Percentiles rank a stretch among this genome's conserved stretches.
Conservation (phyloP, 2,329 filamentous ascomycete genomes). For the Stagonosporopsis rhizophila region DNA sequence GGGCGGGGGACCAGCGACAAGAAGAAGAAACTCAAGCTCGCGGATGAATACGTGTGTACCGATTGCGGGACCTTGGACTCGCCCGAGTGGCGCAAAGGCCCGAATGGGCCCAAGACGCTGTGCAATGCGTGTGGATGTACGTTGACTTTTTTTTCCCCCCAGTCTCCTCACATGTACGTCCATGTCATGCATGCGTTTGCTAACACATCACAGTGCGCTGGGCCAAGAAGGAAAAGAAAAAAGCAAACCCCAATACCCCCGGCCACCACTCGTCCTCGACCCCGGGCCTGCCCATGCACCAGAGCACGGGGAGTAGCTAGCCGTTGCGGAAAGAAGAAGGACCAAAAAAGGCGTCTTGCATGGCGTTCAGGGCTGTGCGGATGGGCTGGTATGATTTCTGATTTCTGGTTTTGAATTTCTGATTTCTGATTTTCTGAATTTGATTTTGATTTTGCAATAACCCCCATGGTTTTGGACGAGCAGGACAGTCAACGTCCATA, state of each 20-base stretch:
- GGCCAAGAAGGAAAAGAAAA: constrained; percentile 80
- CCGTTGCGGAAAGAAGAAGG: too few species aligned
- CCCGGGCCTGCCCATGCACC: constrained; percentile 37
- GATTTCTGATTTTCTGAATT: too few species aligned
- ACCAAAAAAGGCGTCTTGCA: too few species aligned
- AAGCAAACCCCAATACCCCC: constrained; percentile 34
- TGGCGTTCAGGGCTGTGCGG: constrained; percentile 7
- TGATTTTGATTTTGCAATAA: too few species aligned
- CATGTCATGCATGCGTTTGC: background rate
- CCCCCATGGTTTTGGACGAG: too few species aligned
- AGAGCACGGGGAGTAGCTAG: constrained; percentile 43
- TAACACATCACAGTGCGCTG: constrained; percentile 56
- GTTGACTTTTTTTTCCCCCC: constrained; percentile 31
- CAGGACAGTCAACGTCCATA: too few species aligned
- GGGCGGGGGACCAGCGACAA: constrained; percentile 73
- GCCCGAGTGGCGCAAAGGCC: constrained; percentile 95
- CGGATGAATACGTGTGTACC: constrained; percentile 90
- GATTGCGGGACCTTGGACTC: constrained; percentile 95
- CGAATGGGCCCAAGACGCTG: constrained; percentile 88
- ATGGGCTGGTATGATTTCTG: too few species aligned
- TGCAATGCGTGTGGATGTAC: constrained; percentile 93
- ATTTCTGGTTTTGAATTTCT: too few species aligned
- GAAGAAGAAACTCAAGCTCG: constrained; percentile 82
- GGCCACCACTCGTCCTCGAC: constrained; percentile 28
- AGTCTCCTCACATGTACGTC: too few species aligned